Conservation (phyloP, 768 basidiomycete genomes). For the Crucibulum laeve region DNA sequence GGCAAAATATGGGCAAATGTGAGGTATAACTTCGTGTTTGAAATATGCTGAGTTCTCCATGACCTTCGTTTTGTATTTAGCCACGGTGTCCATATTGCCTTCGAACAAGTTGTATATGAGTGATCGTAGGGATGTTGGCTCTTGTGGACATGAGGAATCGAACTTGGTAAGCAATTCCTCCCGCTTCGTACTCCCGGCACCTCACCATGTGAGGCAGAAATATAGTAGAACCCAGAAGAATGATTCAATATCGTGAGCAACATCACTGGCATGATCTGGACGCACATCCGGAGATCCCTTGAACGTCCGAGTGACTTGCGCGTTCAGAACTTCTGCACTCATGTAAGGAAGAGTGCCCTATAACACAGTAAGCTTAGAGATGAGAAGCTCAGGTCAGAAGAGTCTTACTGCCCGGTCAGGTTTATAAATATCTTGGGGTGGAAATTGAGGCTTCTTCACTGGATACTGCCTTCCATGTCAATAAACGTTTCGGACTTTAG, state of each 20-base stretch:
- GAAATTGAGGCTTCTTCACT: too few relatives aligned
- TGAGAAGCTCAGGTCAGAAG: too few relatives aligned
- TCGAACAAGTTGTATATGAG: not conserved
- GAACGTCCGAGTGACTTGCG: not conserved
- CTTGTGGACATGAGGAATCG: too few relatives aligned
- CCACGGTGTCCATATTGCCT: not conserved
- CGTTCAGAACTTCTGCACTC: not conserved
- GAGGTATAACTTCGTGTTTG: not conserved
- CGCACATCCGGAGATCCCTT: too few relatives aligned
- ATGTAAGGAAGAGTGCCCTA: not conserved
- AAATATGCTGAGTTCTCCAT: not conserved
- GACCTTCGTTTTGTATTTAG: not conserved
- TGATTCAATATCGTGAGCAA: not conserved
- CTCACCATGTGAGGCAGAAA: not conserved
- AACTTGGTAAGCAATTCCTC: not conserved
- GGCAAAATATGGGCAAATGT: not conserved
- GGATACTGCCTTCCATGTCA: too few relatives aligned
- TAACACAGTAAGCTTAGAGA: too few relatives aligned
- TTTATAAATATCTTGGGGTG: too few relatives aligned
- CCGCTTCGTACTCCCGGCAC: not conserved
- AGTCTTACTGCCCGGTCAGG: too few relatives aligned
- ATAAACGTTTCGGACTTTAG: too few relatives aligned
- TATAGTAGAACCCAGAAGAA: not conserved
- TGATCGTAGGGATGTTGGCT: too few relatives aligned
- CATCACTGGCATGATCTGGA: not conserved